phyloP scores from a whole-genome alignment of 2,329 filamentous ascomycete species.

The Sporothrix sp. region DNA sequence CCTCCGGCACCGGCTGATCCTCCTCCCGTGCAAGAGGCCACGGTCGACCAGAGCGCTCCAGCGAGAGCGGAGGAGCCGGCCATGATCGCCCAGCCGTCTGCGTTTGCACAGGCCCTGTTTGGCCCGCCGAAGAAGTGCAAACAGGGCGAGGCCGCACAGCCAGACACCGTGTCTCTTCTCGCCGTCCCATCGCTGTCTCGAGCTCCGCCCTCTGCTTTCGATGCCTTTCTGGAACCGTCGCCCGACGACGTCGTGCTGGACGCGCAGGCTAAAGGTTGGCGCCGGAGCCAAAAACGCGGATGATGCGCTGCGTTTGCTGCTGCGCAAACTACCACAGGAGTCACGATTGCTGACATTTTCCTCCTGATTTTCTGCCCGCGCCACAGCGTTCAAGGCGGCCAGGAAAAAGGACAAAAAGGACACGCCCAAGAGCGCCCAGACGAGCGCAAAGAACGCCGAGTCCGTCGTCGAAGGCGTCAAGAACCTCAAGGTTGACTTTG shows the following conservation, averaged over 20 bases:
- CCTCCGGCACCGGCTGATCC: not conserved
- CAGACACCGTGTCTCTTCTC: constrained; percentile 24
- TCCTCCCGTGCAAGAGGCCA: not conserved
- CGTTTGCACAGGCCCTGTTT: constrained; percentile 47
- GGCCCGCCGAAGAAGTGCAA: constrained; percentile 27
- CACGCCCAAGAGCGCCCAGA: constrained; percentile 12
- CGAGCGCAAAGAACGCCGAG: not conserved
- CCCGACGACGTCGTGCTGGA: constrained; percentile 82
- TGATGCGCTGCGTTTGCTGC: not conserved
- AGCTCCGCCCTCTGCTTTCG: constrained; percentile 33
- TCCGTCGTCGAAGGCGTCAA: constrained; percentile 27
- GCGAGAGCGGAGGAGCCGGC: not conserved
- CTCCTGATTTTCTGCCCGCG: constrained; percentile 11
- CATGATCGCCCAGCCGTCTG: constrained; percentile 35
- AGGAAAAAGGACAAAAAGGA: constrained; percentile 33
- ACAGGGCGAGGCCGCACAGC: constrained; percentile 2
- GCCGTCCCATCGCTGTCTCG: constrained; percentile 42
- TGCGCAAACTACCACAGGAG: constrained; percentile 12
- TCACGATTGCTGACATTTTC: not conserved
- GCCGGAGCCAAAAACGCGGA: constrained; percentile 40
- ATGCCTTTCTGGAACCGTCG: constrained; percentile 72
- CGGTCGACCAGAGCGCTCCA: not conserved
- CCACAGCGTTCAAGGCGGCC: constrained; percentile 43
- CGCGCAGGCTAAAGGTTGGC: constrained; percentile 84
- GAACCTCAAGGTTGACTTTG: constrained; percentile 36